Evolutionary conservation across 345 rosid genomes (phyloP).

Genomic region (Luvunga scandens): DNA sequence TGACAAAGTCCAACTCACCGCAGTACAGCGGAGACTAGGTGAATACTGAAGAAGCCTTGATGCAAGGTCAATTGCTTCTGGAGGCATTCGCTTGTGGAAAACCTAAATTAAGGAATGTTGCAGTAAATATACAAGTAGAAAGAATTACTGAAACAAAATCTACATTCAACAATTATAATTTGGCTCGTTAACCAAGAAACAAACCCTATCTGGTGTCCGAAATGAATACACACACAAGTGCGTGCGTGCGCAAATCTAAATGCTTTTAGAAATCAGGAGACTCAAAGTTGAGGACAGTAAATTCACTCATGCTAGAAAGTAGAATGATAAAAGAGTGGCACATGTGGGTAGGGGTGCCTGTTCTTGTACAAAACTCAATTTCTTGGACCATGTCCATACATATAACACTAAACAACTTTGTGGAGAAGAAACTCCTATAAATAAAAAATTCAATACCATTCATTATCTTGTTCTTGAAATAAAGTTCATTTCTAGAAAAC

Average conservation of each 20-base stretch:
- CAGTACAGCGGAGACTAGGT: conserved; percentile 75
- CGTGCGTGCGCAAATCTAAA: neutral
- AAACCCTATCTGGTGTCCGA: neutral
- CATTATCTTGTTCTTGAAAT: neutral
- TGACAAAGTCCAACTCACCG: conserved; percentile 44
- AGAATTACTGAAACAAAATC: neutral
- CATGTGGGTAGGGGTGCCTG: neutral
- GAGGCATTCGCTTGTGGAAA: conserved; percentile 84
- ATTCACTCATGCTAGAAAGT: neutral
- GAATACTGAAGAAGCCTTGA: conserved; percentile 85
- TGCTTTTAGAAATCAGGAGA: neutral
- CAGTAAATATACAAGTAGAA: neutral
- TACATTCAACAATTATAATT: neutral
- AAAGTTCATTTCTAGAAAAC: neutral
- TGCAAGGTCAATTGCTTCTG: conserved; percentile 85
- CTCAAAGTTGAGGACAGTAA: neutral
- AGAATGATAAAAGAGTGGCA: neutral
- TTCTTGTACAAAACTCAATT: neutral
- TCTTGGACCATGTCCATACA: neutral
- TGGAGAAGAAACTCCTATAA: neutral
- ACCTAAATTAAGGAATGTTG: conserved; percentile 37
- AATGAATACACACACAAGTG: neutral
- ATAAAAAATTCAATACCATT: neutral
- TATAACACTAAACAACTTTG: neutral
- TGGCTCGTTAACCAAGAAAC: neutral